Conservation (phyloP, 139 green algal genomes). For the Closterium sp. region DNA sequence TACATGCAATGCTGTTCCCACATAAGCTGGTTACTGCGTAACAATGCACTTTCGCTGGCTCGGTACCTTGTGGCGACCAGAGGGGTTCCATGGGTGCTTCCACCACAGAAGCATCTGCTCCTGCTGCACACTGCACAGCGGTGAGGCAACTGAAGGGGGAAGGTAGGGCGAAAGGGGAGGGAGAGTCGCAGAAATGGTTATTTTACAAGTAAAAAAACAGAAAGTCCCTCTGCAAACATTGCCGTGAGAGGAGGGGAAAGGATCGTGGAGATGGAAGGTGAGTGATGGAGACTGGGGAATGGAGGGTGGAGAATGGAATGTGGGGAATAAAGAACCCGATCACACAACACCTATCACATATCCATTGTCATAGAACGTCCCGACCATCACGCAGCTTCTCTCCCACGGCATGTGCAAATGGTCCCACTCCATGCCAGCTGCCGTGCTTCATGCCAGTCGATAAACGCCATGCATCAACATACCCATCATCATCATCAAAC, state of each 20-base stretch:
- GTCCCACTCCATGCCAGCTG: no score
- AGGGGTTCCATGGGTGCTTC: conserved; percentile 20
- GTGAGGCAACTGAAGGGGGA: background rate
- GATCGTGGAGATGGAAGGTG: background rate
- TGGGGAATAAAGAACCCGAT: no score
- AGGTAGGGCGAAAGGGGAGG: background rate
- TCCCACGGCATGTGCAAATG: background rate
- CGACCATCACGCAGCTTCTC: background rate
- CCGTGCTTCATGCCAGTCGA: no score
- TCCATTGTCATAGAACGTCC: background rate
- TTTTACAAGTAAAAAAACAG: no score
- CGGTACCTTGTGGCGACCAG: conserved; percentile 5
- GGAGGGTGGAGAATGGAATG: no score
- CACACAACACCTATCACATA: no score
- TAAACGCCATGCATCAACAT: background rate
- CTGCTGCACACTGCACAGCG: background rate
- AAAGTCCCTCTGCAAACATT: no score
- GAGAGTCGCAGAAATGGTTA: no score
- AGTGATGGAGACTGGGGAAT: no score
- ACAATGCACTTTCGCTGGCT: background rate
- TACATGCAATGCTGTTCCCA: no score
- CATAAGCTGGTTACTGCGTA: no score
- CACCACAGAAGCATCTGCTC: background rate
- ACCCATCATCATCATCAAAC: background rate
- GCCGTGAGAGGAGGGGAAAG: no score